Conservation (phyloP, 1,284 basidiomycete genomes). For the Irpex lacteus region DNA sequence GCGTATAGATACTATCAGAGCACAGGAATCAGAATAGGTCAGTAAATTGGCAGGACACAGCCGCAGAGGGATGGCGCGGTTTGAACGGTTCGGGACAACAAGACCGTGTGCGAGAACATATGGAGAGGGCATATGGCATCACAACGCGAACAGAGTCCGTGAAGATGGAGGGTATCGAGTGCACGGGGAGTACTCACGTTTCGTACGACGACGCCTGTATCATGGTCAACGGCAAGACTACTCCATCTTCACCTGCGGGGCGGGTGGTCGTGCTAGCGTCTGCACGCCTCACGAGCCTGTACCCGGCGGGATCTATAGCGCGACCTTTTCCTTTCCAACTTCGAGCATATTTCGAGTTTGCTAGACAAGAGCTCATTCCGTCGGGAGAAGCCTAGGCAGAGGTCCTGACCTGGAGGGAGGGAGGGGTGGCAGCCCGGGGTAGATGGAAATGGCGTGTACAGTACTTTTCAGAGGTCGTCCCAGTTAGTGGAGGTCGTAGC, state of each 20-base stretch:
- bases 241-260: slow-evolving; percentile 33
- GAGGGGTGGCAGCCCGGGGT: background rate
- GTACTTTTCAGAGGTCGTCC: background rate
- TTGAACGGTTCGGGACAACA: slow-evolving; percentile 9
- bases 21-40: background rate
- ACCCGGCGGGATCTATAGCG: background rate
- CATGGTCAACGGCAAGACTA: slow-evolving; percentile 51
- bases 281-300: background rate
- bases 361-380: background rate
- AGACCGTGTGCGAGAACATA: background rate
- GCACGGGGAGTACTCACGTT: slow-evolving; percentile 40
- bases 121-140: background rate
- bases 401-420: background rate
- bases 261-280: background rate
- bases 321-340: background rate
- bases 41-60: background rate
- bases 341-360: background rate
- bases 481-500: too few species aligned
- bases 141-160: slow-evolving; percentile 1
- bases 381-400: background rate
- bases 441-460: background rate
- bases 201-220: slow-evolving; percentile 47
- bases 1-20: slow-evolving; percentile 52
- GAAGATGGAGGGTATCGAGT: too few species aligned
- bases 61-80: background rate